These are phyloP conservation scores for Paratinospora sagittata DNA, from an alignment of 164 flowering plant genomes.

Conservation along the genomic window DNA sequence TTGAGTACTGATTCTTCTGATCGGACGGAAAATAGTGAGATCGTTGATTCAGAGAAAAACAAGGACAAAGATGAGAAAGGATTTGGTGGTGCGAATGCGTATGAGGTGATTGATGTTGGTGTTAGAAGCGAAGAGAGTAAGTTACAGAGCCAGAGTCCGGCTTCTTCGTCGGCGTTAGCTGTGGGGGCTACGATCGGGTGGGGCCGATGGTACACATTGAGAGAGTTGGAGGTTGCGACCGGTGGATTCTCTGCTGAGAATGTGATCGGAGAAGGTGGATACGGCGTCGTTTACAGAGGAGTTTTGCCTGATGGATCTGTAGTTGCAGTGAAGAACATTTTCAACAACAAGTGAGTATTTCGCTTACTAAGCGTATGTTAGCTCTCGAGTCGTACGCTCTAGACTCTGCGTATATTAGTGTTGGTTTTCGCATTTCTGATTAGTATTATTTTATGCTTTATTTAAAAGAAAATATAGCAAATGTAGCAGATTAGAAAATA, in stretches of 20 bases:
- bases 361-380: background rate
- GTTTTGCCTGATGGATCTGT: conserved; percentile 7
- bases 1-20: background rate
- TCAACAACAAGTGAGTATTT: conserved; percentile 9
- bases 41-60: background rate
- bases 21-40: background rate
- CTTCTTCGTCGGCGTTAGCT: background rate
- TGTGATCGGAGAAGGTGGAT: conserved; percentile 17
- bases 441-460: background rate
- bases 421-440: no score
- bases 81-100: background rate
- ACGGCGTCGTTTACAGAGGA: conserved; percentile 13
- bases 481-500: no score
- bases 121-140: background rate
- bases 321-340: conserved; percentile 12
- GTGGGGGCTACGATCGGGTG: background rate
- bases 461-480: no score
- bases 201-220: conserved; percentile 12
- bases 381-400: background rate
- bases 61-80: background rate
- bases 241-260: conserved; percentile 5
- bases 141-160: background rate
- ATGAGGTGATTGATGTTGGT: background rate
- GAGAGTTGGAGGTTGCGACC: conserved; percentile 14
- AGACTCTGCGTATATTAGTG: background rate